Base-by-base conservation (phyloP, 768 basidiomycete genomes). In the Boletus subcaerulescens region DNA sequence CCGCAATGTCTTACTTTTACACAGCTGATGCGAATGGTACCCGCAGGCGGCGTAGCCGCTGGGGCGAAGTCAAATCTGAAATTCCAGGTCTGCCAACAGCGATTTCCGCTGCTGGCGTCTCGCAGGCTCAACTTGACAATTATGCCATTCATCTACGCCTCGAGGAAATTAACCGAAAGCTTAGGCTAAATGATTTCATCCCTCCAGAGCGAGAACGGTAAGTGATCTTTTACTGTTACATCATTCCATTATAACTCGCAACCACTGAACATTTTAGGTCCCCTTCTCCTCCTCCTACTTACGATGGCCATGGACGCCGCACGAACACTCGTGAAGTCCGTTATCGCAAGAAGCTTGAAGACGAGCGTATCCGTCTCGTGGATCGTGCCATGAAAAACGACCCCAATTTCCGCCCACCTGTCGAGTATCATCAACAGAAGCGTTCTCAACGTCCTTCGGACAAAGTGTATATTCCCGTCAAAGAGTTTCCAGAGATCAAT, bases 401-500 rank as follows among this genome's bases (percentile, higher is more conserved):
- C 66, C 97, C 97, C 17, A 95, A 94, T 68, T 99, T 96, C 79
- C 91, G 91, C 40, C 94, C 97, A 50, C 97, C 97, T 11, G 89
- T 93, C 52, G 97, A 99, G 72, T 96, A 98, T 68, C 90, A 93
- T 59, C 90, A 93, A 70, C 88, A 93, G 69, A 96, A 97, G 73
- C 88, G 93, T 32, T 91, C 91, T 40, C 90, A 91, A 55, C 84
- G 93, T 45, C 95, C 96, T 14, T 90, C 91, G 33, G 97, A 99
- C 56, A 98, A 98, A 75, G 97, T 99, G 57, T 99, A 98, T 71
- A 98, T 99, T 57, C 97, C 97, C 39, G 95, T 98, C 70, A 98
- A 99, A 72, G 97, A 99, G 74, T 99, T 99, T 64, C 97, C 97
- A 2, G 96, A 98, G 75, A 98, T 99, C 79, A 99, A 99, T 71